These are phyloP conservation scores for Quaeritorhiza haematococci DNA, from an alignment of 371 early-diverging fungal genomes.

Conservation along the genomic window DNA sequence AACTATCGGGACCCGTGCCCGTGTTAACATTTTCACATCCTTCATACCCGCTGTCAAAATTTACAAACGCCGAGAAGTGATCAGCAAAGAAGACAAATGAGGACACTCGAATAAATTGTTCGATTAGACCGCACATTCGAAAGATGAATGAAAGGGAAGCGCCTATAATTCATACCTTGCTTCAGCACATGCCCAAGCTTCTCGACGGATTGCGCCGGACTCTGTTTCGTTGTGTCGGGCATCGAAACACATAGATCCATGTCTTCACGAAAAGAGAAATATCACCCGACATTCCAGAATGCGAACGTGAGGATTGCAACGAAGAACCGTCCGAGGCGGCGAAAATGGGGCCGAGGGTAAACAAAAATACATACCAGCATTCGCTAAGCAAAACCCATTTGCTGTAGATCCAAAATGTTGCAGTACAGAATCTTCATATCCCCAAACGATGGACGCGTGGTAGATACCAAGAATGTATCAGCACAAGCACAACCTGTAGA, in stretches of 20 bases:
- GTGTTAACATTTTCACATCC: conserved; percentile 27
- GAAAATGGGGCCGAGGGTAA: no score
- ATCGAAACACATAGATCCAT: conserved; percentile 24
- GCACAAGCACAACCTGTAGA: no score
- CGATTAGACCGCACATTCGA: no score
- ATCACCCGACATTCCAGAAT: neutral
- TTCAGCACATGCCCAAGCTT: conserved; percentile 24
- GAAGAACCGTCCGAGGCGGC: no score
- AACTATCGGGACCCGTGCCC: conserved; percentile 28
- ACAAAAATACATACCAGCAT: conserved; percentile 14
- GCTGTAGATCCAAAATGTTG: conserved; percentile 26
- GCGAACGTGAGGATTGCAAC: no score
- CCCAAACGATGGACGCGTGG: no score
- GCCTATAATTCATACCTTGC: conserved; percentile 16
- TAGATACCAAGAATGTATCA: no score
- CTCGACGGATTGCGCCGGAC: conserved; percentile 23
- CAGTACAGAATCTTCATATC: conserved; percentile 16
- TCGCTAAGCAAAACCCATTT: conserved; percentile 22
- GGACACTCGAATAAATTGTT: no score
- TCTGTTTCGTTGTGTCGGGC: conserved; percentile 1
- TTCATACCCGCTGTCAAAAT: conserved; percentile 20
- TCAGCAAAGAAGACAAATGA: neutral
- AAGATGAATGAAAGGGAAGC: no score
- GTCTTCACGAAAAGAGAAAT: conserved; percentile 6
- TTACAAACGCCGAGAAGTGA: neutral